Evolutionary conservation across 2,329 filamentous ascomycete genomes (phyloP), one percentile per base, ranked within the genome.

Genomic region (Neofusicoccum sp.): DNA sequence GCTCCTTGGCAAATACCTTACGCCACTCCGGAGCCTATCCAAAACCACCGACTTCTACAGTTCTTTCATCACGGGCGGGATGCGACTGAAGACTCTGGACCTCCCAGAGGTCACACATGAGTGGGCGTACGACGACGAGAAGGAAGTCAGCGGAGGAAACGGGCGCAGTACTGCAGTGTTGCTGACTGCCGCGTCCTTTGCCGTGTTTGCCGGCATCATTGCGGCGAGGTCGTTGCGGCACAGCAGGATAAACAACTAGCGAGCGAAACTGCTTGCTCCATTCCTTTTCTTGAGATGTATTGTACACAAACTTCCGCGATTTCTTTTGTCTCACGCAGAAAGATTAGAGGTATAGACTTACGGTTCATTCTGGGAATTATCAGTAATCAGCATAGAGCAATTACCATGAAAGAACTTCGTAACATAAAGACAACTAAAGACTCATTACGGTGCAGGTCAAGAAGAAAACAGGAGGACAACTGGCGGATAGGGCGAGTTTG

Each of bases 41-140:
- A 51, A 51, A 16, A 16, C 31, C 11, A 51, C 47, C 16, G 47
- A 51, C 12, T 51, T 51, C 31, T 51, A 51, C 31, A 51, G 47
- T 33, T 51, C 47, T 16, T 51, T 51, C 47, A 51, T 51, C 20
- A 51, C 47, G 8, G 28, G 47, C 16, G 47, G 47, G 16, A 3
- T 51, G 16, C 34, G 5, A 4, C n/a, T 51, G 31, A 51, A 51
- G 20, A 38, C 31, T 6, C 20, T 51, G 16, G 47, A 24, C 7
- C 16, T 51, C 16, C 47, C 47, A 11, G 14, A 6, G 31, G 47
- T 51, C 4, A 12, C 26, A 11, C 47, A 51, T 9, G 16, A 51
- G 20, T 51, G 47, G 47, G 33, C 47, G 33, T 51, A 51, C n/a
- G 47, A 51, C 6, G 47, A 51, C n/a, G 47, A 51, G 31, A 31